Evolutionary conservation across 2,329 filamentous ascomycete genomes (phyloP).

Genomic region (Aspergillus persii): DNA sequence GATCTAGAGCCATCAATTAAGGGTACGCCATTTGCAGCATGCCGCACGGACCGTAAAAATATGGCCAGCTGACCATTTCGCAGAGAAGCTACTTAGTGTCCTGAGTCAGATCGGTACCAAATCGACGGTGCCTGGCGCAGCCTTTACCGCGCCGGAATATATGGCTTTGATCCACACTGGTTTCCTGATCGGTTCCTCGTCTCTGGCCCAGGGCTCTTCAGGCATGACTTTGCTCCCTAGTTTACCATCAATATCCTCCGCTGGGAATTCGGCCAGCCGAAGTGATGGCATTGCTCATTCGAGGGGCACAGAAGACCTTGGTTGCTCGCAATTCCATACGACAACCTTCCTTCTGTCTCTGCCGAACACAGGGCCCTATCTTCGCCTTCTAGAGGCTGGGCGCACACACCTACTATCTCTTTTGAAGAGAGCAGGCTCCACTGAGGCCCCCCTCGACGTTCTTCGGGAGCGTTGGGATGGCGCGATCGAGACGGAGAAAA

Average conservation of each 20-base stretch:
- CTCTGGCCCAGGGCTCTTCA: conserved; percentile 37
- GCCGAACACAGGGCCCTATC: conserved; percentile 59
- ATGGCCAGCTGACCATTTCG: conserved; percentile 2
- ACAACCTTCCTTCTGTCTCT: conserved; percentile 53
- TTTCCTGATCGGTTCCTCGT: conserved; percentile 53
- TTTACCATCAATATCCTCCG: conserved; percentile 21
- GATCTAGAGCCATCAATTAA: conserved; percentile 35
- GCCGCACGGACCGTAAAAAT: neutral
- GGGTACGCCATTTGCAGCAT: conserved; percentile 20
- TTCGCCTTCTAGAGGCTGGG: conserved; percentile 55
- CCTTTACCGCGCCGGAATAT: conserved; percentile 49
- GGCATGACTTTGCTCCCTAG: conserved; percentile 43
- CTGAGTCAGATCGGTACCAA: conserved; percentile 49
- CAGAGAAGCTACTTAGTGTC: conserved; percentile 51
- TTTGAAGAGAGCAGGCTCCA: conserved; percentile 51
- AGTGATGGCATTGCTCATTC: conserved; percentile 8
- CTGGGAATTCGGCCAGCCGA: conserved; percentile 27
- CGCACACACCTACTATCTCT: conserved; percentile 55
- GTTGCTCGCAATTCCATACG: conserved; percentile 20
- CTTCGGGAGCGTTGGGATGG: conserved; percentile 64
- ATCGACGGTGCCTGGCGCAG: conserved; percentile 44
- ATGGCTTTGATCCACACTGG: conserved; percentile 51
- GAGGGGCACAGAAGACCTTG: neutral
- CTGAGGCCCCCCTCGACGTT: conserved; percentile 54
- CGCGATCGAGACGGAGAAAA: conserved; percentile 49